phyloP scores from a whole-genome alignment of 1,284 basidiomycete species.

The Moesziomyces sp. region DNA sequence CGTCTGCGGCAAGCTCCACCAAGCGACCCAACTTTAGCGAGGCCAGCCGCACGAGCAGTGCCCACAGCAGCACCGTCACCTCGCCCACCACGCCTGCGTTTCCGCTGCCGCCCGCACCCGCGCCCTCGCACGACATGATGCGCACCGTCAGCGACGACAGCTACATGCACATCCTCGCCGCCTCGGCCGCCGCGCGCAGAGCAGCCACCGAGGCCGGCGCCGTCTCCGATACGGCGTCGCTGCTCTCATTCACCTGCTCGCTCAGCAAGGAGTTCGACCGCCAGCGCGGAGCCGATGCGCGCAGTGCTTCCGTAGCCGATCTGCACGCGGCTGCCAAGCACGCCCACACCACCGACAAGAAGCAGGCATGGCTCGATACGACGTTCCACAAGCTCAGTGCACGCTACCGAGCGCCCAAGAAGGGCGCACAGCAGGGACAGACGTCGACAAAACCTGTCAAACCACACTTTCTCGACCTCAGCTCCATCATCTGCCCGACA shows the following conservation, averaged over 20 bases:
- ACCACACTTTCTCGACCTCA: conserved; percentile 50
- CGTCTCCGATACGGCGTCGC: conserved; percentile 25
- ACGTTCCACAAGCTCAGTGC: conserved; percentile 43
- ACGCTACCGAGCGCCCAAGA: conserved; percentile 24
- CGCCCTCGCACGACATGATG: conserved; percentile 26
- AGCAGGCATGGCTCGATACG: conserved; percentile 42
- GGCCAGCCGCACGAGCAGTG: conserved; percentile 27
- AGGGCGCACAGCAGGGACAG: conserved; percentile 5
- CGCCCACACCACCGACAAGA: conserved; percentile 5
- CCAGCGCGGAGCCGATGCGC: conserved; percentile 15
- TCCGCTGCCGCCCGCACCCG: conserved; percentile 19
- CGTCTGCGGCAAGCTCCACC: conserved; percentile 37
- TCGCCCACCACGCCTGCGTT: conserved; percentile 29
- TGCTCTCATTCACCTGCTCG: conserved; percentile 41
- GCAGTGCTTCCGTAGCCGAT: conserved; percentile 15
- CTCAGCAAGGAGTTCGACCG: conserved; percentile 47
- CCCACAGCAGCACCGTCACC: conserved; percentile 23
- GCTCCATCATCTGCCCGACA: conserved; percentile 41
- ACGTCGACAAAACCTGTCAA: conserved; percentile 13
- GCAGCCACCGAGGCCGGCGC: conserved; percentile 26
- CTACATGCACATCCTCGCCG: conserved; percentile 44
- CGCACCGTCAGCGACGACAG: conserved; percentile 43
- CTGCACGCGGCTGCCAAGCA: conserved; percentile 1
- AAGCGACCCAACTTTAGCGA: conserved; percentile 42
- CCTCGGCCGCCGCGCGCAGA: conserved; percentile 27